A percentile compares a stretch with the other conserved stretches of the same genome.
phyloP scores from a whole-genome alignment of 1,139 yeast species.

The Schwanniomyces etchellsii region DNA sequence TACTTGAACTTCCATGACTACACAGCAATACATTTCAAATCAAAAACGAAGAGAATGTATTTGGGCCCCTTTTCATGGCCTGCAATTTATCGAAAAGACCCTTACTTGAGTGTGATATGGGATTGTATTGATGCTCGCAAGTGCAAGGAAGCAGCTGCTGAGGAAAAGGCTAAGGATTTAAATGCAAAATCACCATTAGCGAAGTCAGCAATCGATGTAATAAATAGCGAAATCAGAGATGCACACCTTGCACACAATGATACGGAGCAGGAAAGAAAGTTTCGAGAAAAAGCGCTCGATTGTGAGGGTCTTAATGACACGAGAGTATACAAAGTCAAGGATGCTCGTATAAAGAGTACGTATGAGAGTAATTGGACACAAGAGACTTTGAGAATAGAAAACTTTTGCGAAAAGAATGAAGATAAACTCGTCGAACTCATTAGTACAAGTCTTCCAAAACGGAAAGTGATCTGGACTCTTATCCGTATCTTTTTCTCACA shows the following conservation, averaged over 20 bases:
- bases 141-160: conserved; percentile 2
- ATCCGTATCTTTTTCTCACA: conserved; percentile 32
- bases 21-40: conserved; percentile 19
- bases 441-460: conserved; percentile 24
- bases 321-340: conserved; percentile 14
- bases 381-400: too few relatives aligned
- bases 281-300: conserved; percentile 21
- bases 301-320: conserved; percentile 25
- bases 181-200: conserved; percentile 1
- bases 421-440: conserved; percentile 6
- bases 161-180: neutral
- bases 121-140: conserved; percentile 4
- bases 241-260: conserved; percentile 2
- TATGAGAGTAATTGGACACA: too few relatives aligned
- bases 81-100: conserved; percentile 31
- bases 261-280: conserved; percentile 12
- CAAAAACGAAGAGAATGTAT: conserved; percentile 19
- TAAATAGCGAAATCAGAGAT: neutral
- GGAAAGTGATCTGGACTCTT: conserved; percentile 34
- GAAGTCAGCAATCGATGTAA: too few relatives aligned
- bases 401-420: conserved; percentile 3
- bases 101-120: conserved; percentile 16
- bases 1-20: conserved; percentile 28
- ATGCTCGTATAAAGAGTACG: too few relatives aligned
- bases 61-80: conserved; percentile 40